phyloP scores from a whole-genome alignment of 805 yeast species.

The Zygosaccharomyces pseudorouxii region DNA sequence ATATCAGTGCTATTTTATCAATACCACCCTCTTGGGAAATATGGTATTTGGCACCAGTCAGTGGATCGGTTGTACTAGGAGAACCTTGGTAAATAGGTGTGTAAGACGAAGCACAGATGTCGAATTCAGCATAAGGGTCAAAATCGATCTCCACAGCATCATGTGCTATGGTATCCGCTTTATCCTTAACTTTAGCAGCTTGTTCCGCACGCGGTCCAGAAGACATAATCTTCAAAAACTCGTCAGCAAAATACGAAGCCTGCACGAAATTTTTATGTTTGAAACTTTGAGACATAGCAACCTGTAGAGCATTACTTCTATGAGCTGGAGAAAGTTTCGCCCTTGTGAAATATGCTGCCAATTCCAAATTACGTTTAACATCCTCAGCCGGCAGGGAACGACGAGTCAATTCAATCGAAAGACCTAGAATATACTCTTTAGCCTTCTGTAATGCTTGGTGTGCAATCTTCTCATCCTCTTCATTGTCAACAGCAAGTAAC shows the following conservation, averaged over 20 bases:
- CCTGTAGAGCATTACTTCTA: conserved; percentile 81
- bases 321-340: conserved; percentile 79
- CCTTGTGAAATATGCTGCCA: conserved; percentile 93
- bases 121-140: conserved; percentile 88
- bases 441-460: conserved; percentile 65
- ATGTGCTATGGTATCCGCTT: conserved; percentile 72
- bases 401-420: conserved; percentile 85
- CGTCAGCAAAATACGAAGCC: conserved; percentile 86
- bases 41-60: conserved; percentile 87
- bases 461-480: conserved; percentile 75
- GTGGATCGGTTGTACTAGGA: conserved; percentile 64
- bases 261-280: conserved; percentile 81
- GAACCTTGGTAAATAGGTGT: conserved; percentile 86
- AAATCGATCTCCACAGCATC: conserved; percentile 90
- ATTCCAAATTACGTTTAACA: conserved; percentile 80
- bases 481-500: conserved; percentile 62
- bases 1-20: conserved; percentile 69
- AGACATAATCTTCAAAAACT: conserved; percentile 64
- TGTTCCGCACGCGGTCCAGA: conserved; percentile 82
- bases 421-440: conserved; percentile 86
- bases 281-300: conserved; percentile 91
- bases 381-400: conserved; percentile 69
- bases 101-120: conserved; percentile 78
- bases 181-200: conserved; percentile 75
- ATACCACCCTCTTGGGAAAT: conserved; percentile 70